Percentiles rank a stretch among this genome's conserved stretches.
Conservation (phyloP, 2,329 filamentous ascomycete genomes). For the Fusarium vanettenii region DNA sequence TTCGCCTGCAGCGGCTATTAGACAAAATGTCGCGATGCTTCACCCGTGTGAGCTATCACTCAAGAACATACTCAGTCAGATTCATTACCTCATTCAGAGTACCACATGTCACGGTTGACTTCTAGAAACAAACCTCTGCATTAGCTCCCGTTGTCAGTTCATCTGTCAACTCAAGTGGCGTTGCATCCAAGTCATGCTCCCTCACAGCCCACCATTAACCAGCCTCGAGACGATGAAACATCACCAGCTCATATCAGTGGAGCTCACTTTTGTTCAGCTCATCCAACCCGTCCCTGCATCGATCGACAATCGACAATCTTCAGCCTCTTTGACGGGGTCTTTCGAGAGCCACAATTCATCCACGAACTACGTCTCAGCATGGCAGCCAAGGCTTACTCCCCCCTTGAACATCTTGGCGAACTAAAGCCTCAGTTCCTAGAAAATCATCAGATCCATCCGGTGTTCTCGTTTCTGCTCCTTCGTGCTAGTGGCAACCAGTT, state of each 20-base stretch:
- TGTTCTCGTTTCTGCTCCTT: neutral
- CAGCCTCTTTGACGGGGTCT: neutral
- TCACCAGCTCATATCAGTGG: neutral
- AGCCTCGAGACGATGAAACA: constrained; percentile 3
- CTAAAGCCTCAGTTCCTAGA: neutral
- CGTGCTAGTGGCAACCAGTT: neutral
- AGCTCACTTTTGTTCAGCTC: neutral
- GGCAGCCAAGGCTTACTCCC: neutral
- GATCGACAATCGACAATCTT: neutral
- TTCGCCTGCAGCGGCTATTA: neutral
- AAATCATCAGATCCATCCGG: neutral
- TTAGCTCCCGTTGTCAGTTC: neutral
- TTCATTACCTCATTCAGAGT: neutral
- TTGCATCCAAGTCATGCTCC: neutral
- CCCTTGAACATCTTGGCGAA: neutral
- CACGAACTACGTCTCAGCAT: neutral
- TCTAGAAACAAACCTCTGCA: neutral
- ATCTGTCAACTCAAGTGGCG: neutral
- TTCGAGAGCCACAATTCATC: neutral
- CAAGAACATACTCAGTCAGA: neutral
- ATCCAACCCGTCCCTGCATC: neutral
- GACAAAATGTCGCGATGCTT: neutral
- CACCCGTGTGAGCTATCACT: too few relatives aligned
- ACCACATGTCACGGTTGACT: neutral
- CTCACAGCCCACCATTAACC: neutral